Conservation (phyloP, 148 eudicot genomes). For the Silene uniflora region DNA sequence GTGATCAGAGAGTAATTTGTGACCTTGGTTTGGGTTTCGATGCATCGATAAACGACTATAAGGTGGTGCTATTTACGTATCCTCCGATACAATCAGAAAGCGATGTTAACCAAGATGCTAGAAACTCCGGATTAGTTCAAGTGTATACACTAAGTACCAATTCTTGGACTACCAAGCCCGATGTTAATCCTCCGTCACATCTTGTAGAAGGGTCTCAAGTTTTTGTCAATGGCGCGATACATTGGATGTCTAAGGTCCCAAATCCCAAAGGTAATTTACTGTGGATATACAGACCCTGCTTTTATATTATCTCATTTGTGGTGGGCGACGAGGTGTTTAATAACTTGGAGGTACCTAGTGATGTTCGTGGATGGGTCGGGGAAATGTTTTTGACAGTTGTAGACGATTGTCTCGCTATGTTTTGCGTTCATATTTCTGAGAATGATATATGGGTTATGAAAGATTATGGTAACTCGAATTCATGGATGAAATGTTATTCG, state of each 20-base stretch:
- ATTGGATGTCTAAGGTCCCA: constrained; percentile 19
- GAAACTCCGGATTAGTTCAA: constrained; percentile 4
- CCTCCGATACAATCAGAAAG: background rate
- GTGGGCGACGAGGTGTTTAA: constrained; percentile 13
- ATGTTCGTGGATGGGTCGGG: background rate
- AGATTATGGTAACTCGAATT: constrained; percentile 19
- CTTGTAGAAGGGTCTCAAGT: constrained; percentile 19
- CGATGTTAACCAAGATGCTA: background rate
- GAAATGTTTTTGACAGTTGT: constrained; percentile 1
- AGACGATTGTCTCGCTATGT: constrained; percentile 17
- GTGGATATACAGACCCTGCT: background rate
- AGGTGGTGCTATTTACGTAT: constrained; percentile 19
- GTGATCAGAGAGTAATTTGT: background rate
- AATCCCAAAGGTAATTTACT: background rate
- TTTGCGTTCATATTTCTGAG: background rate
- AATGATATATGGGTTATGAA: constrained; percentile 27
- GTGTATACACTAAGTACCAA: constrained; percentile 14
- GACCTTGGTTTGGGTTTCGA: constrained; percentile 23
- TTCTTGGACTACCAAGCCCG: constrained; percentile 16
- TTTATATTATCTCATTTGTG: constrained; percentile 20
- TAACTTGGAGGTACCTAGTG: background rate
- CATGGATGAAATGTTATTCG: constrained; percentile 22
- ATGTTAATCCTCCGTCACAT: constrained; percentile 12
- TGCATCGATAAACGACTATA: constrained; percentile 14
- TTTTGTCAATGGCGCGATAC: constrained; percentile 17